Evolutionary conservation across 176 grass and related monocot species (phyloP).

Genomic region (Oryza officinalis): DNA sequence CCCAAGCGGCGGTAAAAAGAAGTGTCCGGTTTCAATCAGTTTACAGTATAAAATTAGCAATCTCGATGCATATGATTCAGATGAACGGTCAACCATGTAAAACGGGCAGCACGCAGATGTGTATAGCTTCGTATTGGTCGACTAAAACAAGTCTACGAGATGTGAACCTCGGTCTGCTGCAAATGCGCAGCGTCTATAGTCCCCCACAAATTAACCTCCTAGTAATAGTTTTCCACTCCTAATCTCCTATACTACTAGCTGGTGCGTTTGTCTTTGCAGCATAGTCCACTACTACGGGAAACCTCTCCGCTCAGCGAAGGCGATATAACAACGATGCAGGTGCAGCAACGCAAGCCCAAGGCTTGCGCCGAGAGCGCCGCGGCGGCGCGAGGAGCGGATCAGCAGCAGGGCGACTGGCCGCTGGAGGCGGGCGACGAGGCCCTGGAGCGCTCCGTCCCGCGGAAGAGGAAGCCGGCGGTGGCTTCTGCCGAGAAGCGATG

Average conservation of each 20-base stretch:
- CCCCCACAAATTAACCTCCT: background rate
- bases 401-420: background rate
- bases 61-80: background rate
- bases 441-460: background rate
- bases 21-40: background rate
- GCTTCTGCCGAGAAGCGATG: constrained; percentile 21
- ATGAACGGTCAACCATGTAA: background rate
- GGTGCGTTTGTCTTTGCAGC: background rate
- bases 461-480: constrained; percentile 7
- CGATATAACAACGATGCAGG: constrained; percentile 29
- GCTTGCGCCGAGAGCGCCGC: background rate
- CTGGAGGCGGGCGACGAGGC: constrained; percentile 11
- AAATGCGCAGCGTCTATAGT: background rate
- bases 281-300: background rate
- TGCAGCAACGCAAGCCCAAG: constrained; percentile 54
- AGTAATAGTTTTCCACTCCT: background rate
- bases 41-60: background rate
- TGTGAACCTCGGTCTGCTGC: background rate
- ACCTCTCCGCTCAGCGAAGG: background rate
- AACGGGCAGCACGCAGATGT: background rate
- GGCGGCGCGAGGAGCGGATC: background rate
- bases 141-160: constrained; percentile 30
- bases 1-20: background rate
- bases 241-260: background rate
- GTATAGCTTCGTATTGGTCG: background rate